These are phyloP conservation scores for Rhynchospora breviuscula DNA, from an alignment of 176 grass and related monocot species.

Conservation along the genomic window DNA sequence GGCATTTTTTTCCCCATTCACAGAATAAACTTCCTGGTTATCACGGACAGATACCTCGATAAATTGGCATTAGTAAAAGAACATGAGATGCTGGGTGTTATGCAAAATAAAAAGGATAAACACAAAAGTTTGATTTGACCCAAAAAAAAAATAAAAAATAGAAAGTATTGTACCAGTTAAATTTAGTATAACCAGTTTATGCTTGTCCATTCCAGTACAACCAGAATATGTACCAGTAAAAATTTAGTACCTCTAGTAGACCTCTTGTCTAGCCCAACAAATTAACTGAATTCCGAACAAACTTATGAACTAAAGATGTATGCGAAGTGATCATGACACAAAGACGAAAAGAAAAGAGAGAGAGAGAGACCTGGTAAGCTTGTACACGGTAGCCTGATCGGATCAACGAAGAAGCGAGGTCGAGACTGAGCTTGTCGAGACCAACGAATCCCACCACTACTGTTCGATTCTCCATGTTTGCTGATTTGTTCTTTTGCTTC, in stretches of 20 bases:
- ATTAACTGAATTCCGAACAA: not conserved
- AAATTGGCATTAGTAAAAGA: not conserved
- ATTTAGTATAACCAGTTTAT: no score
- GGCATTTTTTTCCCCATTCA: not conserved
- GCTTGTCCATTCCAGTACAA: not conserved
- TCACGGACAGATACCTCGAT: not conserved
- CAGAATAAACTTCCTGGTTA: not conserved
- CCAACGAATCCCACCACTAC: conserved; percentile 58
- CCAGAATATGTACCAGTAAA: not conserved
- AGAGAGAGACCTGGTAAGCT: not conserved
- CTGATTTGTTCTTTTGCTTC: not conserved
- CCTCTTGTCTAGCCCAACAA: not conserved
- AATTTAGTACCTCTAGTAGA: not conserved
- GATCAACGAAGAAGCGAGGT: conserved; percentile 57
- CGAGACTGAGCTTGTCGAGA: conserved; percentile 33
- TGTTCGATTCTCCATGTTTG: not conserved
- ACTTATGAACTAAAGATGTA: not conserved
- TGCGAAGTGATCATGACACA: not conserved
- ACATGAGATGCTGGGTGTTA: not conserved
- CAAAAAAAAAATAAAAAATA: no score
- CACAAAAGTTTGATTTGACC: not conserved
- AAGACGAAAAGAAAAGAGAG: not conserved
- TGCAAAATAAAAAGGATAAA: not conserved
- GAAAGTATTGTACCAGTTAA: no score
- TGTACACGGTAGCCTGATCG: conserved; percentile 54